phyloP scores from a whole-genome alignment of 2,329 filamentous ascomycete species.

The Ramichloridium luteum region DNA sequence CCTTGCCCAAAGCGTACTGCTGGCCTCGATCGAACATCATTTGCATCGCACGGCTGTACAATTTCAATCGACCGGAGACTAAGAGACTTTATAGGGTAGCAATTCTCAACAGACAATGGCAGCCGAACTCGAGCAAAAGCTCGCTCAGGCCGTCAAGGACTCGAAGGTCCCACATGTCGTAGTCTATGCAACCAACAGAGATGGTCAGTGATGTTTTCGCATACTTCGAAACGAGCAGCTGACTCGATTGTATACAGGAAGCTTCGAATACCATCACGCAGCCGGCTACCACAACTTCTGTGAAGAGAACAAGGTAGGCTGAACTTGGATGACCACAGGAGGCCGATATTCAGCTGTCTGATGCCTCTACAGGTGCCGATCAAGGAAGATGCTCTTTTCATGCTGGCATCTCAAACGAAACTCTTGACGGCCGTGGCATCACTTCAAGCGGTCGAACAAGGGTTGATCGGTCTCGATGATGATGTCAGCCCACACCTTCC shows the following conservation, averaged over 20 bases:
- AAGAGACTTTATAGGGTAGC: background rate
- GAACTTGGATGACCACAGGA: background rate
- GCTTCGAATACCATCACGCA: slow-evolving; percentile 21
- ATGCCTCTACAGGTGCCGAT: slow-evolving; percentile 12
- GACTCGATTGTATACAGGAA: slow-evolving; percentile 10
- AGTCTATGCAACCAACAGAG: slow-evolving; percentile 18
- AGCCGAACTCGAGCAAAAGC: slow-evolving; percentile 13
- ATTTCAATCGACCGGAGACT: background rate
- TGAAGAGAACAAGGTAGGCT: slow-evolving; percentile 7
- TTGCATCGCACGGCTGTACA: background rate
- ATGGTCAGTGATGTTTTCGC: slow-evolving; percentile 9
- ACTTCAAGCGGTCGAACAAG: slow-evolving; percentile 44
- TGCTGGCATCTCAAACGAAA: slow-evolving; percentile 29
- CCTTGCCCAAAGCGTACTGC: too few species aligned
- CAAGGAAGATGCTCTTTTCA: slow-evolving; percentile 20
- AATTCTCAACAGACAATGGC: too few species aligned
- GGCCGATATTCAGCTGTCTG: slow-evolving; percentile 1
- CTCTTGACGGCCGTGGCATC: slow-evolving; percentile 41
- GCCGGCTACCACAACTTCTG: slow-evolving; percentile 16
- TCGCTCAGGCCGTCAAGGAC: slow-evolving; percentile 20
- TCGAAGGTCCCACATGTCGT: slow-evolving; percentile 22
- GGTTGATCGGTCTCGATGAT: slow-evolving; percentile 34
- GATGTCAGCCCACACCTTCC: slow-evolving; percentile 37
- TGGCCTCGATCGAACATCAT: background rate
- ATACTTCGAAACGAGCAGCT: background rate